Conservation (phyloP, 306 rosid genomes). For the Rosa persica region DNA sequence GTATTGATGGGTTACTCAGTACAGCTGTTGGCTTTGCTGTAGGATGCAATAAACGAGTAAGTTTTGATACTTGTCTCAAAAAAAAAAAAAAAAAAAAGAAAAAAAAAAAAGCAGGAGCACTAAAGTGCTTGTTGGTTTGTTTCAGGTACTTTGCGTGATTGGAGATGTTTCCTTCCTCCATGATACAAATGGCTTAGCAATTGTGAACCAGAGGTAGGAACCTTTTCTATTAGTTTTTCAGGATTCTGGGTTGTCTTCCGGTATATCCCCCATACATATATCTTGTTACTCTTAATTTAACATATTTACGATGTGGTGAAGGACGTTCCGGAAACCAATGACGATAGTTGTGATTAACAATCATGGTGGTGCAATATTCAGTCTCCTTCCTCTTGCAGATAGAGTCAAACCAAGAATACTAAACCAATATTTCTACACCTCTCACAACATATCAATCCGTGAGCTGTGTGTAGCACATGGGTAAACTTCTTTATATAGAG, state of each 20-base stretch:
- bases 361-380: constrained; percentile 95
- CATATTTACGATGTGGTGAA: constrained; percentile 33
- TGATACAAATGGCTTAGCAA: constrained; percentile 87
- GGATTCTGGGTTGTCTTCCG: constrained; percentile 19
- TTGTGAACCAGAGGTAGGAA: constrained; percentile 73
- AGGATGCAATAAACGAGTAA: constrained; percentile 81
- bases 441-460: constrained; percentile 67
- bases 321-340: constrained; percentile 84
- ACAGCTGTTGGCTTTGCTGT: constrained; percentile 92
- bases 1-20: constrained; percentile 95
- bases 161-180: constrained; percentile 95
- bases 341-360: constrained; percentile 78
- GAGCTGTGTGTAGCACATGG: constrained; percentile 83
- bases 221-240: constrained; percentile 24
- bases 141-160: constrained; percentile 73
- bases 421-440: constrained; percentile 70
- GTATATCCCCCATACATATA: not conserved
- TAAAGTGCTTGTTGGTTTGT: not conserved
- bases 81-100: not conserved
- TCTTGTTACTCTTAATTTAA: constrained; percentile 15
- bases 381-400: constrained; percentile 80
- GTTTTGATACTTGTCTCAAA: constrained; percentile 13
- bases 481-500: constrained; percentile 40
- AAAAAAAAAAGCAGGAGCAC: not conserved
- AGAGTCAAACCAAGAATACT: constrained; percentile 56